A percentile compares a stretch with the other conserved stretches of the same genome.
phyloP scores from a whole-genome alignment of 768 basidiomycete species.

The Paxillus involutus region DNA sequence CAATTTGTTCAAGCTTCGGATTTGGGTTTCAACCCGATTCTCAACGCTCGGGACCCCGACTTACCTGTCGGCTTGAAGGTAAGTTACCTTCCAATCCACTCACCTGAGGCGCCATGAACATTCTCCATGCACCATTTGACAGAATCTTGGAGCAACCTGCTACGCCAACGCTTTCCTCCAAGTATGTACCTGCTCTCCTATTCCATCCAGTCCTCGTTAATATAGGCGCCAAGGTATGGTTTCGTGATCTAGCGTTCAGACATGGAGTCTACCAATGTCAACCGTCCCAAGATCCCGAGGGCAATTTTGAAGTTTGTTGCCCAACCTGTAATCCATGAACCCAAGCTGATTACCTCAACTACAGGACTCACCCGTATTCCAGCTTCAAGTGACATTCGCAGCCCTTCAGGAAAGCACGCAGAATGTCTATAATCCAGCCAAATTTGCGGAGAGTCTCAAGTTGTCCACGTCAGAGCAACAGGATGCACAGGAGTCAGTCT shows the following conservation, averaged over 20 bases:
- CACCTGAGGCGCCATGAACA: not conserved
- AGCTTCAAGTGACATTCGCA: conserved; percentile 79
- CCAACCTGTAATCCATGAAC: not conserved
- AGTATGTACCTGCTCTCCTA: conserved; percentile 37
- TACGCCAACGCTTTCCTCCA: conserved; percentile 96
- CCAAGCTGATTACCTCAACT: not conserved
- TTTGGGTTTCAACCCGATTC: conserved; percentile 55
- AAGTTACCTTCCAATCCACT: conserved; percentile 10
- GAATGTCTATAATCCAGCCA: conserved; percentile 77
- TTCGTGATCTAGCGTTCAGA: conserved; percentile 79
- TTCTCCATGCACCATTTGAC: conserved; percentile 7
- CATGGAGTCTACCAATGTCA: conserved; percentile 79
- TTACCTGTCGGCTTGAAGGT: conserved; percentile 81
- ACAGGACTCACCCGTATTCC: conserved; percentile 77
- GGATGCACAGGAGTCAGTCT: conserved; percentile 89
- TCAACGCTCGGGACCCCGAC: conserved; percentile 47
- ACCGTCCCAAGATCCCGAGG: conserved; percentile 49
- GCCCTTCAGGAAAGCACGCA: conserved; percentile 75
- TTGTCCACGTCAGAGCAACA: conserved; percentile 87
- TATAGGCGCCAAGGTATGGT: conserved; percentile 72
- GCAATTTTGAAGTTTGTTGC: conserved; percentile 40
- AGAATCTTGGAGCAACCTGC: conserved; percentile 97
- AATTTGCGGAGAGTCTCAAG: conserved; percentile 81
- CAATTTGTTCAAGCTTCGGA: conserved; percentile 52
- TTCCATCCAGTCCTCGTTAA: conserved; percentile 5